phyloP scores from a whole-genome alignment of 1,139 yeast genomes.

The Diutina siamensis region DNA sequence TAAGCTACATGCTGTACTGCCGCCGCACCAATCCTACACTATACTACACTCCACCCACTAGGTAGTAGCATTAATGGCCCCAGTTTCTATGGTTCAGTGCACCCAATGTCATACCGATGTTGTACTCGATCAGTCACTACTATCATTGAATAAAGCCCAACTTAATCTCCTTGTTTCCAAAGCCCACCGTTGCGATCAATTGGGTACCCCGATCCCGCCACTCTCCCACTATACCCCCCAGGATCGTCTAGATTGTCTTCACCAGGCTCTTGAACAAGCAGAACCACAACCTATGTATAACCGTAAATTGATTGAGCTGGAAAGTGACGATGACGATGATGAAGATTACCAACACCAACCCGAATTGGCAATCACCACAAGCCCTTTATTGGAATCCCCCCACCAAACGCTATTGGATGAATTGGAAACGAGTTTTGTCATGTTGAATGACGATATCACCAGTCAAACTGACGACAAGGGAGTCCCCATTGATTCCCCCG shows the following conservation, averaged over 20 bases:
- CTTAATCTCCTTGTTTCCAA: conserved; percentile 20
- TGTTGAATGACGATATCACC: neutral
- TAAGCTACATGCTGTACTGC: too few relatives aligned
- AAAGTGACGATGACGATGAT: conserved; percentile 3
- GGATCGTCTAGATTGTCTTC: conserved; percentile 21
- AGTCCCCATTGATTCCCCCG: conserved; percentile 8
- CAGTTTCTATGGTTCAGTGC: conserved; percentile 17
- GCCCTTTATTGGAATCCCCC: neutral
- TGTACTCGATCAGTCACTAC: conserved; percentile 19
- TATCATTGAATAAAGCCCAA: conserved; percentile 22
- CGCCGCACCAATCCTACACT: too few relatives aligned
- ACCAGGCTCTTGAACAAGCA: conserved; percentile 6
- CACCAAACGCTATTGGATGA: neutral
- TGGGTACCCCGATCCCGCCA: conserved; percentile 7
- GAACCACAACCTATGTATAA: conserved; percentile 10
- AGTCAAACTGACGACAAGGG: neutral
- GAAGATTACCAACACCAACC: neutral
- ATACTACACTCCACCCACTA: too few relatives aligned
- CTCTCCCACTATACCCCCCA: conserved; percentile 22
- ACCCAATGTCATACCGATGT: conserved; percentile 25
- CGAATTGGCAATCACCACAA: neutral
- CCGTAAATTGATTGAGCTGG: conserved; percentile 6
- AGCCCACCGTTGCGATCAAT: conserved; percentile 6
- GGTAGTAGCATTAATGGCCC: too few relatives aligned
- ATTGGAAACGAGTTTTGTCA: conserved; percentile 1